Evolutionary conservation across 2,329 filamentous ascomycete species (phyloP), one percentile per base, ranked within the genome.

Genomic region (Apiospora malaysiana): DNA sequence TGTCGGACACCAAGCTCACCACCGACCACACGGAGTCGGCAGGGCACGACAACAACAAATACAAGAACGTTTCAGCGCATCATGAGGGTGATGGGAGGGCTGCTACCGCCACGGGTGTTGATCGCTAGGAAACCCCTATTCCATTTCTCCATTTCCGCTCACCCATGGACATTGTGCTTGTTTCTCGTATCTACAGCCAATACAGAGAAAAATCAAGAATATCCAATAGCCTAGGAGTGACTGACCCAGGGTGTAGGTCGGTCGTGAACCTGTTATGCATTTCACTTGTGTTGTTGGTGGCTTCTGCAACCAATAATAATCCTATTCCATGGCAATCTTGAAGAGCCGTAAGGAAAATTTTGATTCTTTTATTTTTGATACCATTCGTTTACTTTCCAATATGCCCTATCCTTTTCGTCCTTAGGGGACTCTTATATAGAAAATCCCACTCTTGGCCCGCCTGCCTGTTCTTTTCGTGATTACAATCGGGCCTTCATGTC

Each of bases 291-390:
- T 56, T 9, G 18, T 40, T 18, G 8, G 37, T n/a, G 32, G 4
- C 8, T 2, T 4, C 14, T n/a, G 32, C 4, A 7, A 9, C 18
- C 21, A 40, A 32, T 16, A 23, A 40, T 40, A 0, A 12, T 47
- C 14, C 43, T 47, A 16, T 16, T 27, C 4, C 47, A 5, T 12
- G 32, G 56, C 18, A 21, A 21, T 32, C 16, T 40, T 5, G 9
- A 2, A 63, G 1, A 4, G 23, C 6, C 32, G 40, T 2, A 8
- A 37, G 32, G 56, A n/a, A n/a, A n/a, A n/a, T n/a, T 63, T 23
- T 4, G 27, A n/a, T 65, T 43, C 25, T 10, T 69, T 45, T 42
- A 32, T 8, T 71, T 66, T 32, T 71, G 43, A 71, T 66, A 71
- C 51, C 70, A 51, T 69, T 43, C 63, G 59, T 66, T 66, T 45